Base-by-base conservation (phyloP, 2,329 filamentous ascomycete genomes). In the Fusarium sp. region DNA sequence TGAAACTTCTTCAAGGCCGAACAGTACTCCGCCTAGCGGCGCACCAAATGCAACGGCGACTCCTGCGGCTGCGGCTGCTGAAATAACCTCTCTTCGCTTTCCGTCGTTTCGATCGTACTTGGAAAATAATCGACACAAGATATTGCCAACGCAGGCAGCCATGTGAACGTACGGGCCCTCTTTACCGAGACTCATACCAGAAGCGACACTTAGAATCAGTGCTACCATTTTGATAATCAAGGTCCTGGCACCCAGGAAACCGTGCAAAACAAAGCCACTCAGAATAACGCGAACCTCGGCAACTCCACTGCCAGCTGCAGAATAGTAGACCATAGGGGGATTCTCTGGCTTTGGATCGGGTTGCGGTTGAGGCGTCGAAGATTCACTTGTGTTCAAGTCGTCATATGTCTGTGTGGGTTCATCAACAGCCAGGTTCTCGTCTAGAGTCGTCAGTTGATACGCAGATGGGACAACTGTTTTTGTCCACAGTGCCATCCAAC, bases 151-250 rank as follows among this genome's bases (percentile, higher is more conserved):
- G 76, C 96, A 97, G 2, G 96, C 94, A 0, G 95, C 95, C 78
- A 98, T 97, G 81, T 99, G 96, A n/a, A 99, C 96, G 78, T 96
- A 98, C 0, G 96, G 96, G 0, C 96, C 90, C 79, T 98, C 96
- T 81, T 99, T 99, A 33, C 96, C 96, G 46, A 99, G 86, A 80
- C 95, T 97, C 68, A 99, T 87, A 8, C 96, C 96, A 6, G 96
- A 98, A 3, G 95, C 93, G 43, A 98, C 95, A 80, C 94, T 97
- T 64, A 98, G 87, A 66, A 98, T 89, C 52, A 99, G 85, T 19
- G 92, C 95, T 21, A 93, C 78, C 2, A 94, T 93, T 81, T 99
- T 99, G 83, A 97, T 89, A 9, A 96, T 82, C 35, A 99, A 87
- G 0, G 96, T 98, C 79, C 93, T 93, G 43, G 97, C 82, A 76